These are phyloP conservation scores for Rhizophagus sp. DNA, from an alignment of 192 early-diverging fungal genomes.

Conservation along the genomic window DNA sequence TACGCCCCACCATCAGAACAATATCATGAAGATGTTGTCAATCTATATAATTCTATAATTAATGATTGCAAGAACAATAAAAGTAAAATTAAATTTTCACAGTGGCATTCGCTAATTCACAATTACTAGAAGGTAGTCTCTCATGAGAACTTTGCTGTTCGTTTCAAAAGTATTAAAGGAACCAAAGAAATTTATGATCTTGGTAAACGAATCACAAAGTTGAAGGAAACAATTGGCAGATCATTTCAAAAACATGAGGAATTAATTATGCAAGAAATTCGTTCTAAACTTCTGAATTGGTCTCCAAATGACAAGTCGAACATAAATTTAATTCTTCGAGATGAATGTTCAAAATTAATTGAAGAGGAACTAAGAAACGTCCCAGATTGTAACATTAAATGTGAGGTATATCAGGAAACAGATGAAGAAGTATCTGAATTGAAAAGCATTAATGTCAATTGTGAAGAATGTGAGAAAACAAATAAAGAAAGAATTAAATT, in stretches of 20 bases:
- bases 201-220: slow-evolving; percentile 21
- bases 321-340: not conserved
- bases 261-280: not conserved
- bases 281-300: not conserved
- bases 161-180: not conserved
- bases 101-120: not conserved
- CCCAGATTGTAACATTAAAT: not conserved
- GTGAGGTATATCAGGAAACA: not conserved
- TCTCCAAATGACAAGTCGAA: not conserved
- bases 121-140: not conserved
- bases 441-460: not conserved
- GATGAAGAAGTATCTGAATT: not conserved
- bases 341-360: not conserved
- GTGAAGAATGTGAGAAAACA: not conserved
- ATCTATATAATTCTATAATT: not conserved
- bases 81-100: not conserved
- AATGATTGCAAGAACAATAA: not conserved
- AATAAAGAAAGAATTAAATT: not conserved
- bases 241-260: slow-evolving; percentile 14
- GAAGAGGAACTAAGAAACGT: not conserved
- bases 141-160: slow-evolving; percentile 5
- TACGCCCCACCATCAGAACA: not conserved
- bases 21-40: slow-evolving; percentile 1
- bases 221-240: slow-evolving; percentile 6
- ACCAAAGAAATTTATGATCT: slow-evolving; percentile 20